A percentile compares a stretch with the other conserved stretches of the same genome.
Conservation (phyloP, 768 basidiomycete species). For the Gymnopilus junonius region DNA sequence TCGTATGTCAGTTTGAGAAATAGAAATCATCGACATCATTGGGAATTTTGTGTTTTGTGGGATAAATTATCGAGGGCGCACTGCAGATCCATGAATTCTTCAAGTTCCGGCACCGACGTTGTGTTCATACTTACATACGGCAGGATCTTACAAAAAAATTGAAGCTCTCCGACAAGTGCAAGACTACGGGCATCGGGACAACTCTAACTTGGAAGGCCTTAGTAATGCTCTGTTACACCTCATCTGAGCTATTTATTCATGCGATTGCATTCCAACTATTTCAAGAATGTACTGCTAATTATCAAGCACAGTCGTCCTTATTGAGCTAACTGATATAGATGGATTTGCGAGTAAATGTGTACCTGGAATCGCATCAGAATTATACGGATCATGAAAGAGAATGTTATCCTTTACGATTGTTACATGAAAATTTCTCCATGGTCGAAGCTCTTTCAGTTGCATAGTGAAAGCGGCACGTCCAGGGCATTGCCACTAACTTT, state of each 20-base stretch:
- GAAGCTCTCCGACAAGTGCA: not conserved
- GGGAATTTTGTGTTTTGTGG: not conserved
- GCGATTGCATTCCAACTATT: not conserved
- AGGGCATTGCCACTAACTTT: not conserved
- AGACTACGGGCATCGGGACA: not conserved
- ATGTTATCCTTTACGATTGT: no score
- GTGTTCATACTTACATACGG: not conserved
- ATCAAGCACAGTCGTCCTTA: not conserved
- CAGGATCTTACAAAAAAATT: not conserved
- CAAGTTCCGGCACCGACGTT: not conserved
- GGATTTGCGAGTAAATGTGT: not conserved
- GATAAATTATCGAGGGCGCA: not conserved
- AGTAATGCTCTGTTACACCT: not conserved
- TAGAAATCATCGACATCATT: constrained; percentile 1
- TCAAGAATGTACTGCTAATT: not conserved
- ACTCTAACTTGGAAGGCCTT: not conserved
- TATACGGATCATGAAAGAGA: not conserved
- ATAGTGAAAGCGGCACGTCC: not conserved
- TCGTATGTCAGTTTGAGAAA: not conserved
- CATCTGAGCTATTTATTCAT: not conserved
- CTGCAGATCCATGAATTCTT: not conserved
- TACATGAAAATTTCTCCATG: no score
- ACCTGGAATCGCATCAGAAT: not conserved
- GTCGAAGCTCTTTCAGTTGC: not conserved
- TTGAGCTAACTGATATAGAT: not conserved